Base-by-base conservation (phyloP, 2,329 filamentous ascomycete species). In the Cylindrodendrum hubeiense region DNA sequence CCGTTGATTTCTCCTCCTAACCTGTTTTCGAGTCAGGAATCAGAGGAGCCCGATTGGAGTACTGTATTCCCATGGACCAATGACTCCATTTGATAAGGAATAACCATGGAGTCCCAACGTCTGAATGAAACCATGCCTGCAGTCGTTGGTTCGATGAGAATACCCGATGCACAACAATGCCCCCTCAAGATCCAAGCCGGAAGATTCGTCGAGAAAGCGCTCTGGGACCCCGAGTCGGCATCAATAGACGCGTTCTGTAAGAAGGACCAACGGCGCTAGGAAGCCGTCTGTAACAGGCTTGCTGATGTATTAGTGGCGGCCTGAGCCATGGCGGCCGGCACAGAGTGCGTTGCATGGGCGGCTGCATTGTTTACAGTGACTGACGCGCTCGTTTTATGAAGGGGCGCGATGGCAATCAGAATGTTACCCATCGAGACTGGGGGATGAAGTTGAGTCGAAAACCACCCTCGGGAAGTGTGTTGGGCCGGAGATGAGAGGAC, bases 141-240 rank as follows among this genome's bases (percentile, higher is more conserved):
- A 34, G 33, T 37, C 19, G 21, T 46, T 49, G 54, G 54, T 19
- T 49, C 19, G 39, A 41, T 21, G 15, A 41, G 24, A 55, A 56
- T 19, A 30, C 41, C 46, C n/a, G 17, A n/a, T 19, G 19, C n/a
- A 19, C 12, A 33, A 33, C 28, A n/a, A 50, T 15, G 3, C n/a
- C 21, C 21, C 17, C 30, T 34, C 28, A 30, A 47, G 33, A 47
- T 53, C 19, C 5, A 37, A 56, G 43, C 10, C 43, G 24, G 24
- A 47, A 39, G 33, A 63, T 39, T 62, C 52, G 54, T 41, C 47
- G 24, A 58, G 10, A 52, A 56, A 41, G 54, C 60, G 57, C 41
- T 24, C 12, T 21, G 28, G 17, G 19, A 15, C 21, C 52, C 52
- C 17, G 47, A 21, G 43, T 53, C 24, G 26, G 30, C 15, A 43